Percentiles rank a stretch among this genome's conserved stretches.
phyloP scores from a whole-genome alignment of 73 alveolate species.

The Loxodes magnus region DNA sequence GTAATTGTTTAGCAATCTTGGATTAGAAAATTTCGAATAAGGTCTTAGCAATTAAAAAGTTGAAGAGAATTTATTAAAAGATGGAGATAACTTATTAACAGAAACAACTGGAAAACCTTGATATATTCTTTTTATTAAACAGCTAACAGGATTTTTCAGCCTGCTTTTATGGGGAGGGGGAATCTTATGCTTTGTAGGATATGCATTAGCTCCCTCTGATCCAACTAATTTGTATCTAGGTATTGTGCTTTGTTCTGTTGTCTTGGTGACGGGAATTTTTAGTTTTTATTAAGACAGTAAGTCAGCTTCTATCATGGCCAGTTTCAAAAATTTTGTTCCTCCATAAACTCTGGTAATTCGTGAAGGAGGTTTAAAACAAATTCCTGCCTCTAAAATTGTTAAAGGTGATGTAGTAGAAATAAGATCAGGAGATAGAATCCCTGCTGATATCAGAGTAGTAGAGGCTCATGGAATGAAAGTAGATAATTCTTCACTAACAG shows the following conservation, averaged over 20 bases:
- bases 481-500: slow-evolving; percentile 90
- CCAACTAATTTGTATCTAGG: slow-evolving; percentile 61
- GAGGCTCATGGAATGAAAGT: slow-evolving; percentile 84
- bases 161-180: slow-evolving; percentile 70
- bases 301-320: slow-evolving; percentile 72
- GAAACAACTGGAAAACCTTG: slow-evolving; percentile 69
- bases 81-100: slow-evolving; percentile 59
- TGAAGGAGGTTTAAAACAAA: slow-evolving; percentile 53
- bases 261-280: slow-evolving; percentile 59
- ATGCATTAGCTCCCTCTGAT: slow-evolving; percentile 41
- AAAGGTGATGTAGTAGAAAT: slow-evolving; percentile 86
- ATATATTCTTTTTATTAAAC: slow-evolving; percentile 46
- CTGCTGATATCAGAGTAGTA: slow-evolving; percentile 84
- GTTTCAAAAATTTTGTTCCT: slow-evolving; percentile 71
- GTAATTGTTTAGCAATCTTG: no score
- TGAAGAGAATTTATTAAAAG: no score
- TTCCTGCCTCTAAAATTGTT: slow-evolving; percentile 67
- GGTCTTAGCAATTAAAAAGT: no score
- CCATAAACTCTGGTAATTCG: slow-evolving; percentile 67
- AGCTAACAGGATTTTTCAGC: slow-evolving; percentile 64
- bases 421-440: slow-evolving; percentile 83
- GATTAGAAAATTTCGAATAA: no score
- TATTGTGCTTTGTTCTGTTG: slow-evolving; percentile 46
- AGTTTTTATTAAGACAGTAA: slow-evolving; percentile 49
- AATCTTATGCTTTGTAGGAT: slow-evolving; percentile 54